phyloP scores from a whole-genome alignment of 495 filamentous ascomycete species.

The Penicillium flavigenum region DNA sequence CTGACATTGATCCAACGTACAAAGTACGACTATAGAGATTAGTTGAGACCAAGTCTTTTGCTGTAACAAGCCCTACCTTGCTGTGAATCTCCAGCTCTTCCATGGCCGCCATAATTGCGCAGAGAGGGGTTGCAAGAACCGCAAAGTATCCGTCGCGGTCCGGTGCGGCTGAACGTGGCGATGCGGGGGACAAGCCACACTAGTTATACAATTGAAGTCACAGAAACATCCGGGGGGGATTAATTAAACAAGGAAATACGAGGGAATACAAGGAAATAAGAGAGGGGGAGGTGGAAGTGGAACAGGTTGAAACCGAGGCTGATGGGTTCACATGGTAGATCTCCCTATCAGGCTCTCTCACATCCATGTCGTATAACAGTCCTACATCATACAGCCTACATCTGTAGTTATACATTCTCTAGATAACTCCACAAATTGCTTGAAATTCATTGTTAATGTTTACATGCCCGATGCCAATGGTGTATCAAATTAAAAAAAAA shows the following conservation, averaged over 20 bases:
- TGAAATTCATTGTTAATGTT: conserved; percentile 15
- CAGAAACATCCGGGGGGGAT: neutral
- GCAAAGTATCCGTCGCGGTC: conserved; percentile 20
- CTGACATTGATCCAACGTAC: conserved; percentile 95
- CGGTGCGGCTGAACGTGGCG: conserved; percentile 30
- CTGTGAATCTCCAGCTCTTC: conserved; percentile 97
- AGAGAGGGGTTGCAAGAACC: conserved; percentile 15
- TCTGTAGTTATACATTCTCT: neutral
- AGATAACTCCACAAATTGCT: neutral
- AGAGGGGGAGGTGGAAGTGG: conserved; percentile 5
- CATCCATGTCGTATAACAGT: neutral
- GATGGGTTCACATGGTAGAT: conserved; percentile 15
- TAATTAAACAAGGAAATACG: neutral
- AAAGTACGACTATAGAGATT: conserved; percentile 77
- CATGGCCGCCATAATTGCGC: conserved; percentile 76
- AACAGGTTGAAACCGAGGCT: conserved; percentile 23
- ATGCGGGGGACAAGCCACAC: conserved; percentile 14
- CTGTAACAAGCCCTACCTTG: conserved; percentile 60
- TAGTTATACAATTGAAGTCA: neutral
- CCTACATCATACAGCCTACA: no score
- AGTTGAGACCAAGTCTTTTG: neutral
- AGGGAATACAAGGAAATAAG: neutral
- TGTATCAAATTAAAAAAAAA: conserved; percentile 26
- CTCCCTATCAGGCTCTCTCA: neutral
- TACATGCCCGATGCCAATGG: conserved; percentile 29